phyloP scores from a whole-genome alignment of 305 asterid genomes.

The Fraxinus paxiana region DNA sequence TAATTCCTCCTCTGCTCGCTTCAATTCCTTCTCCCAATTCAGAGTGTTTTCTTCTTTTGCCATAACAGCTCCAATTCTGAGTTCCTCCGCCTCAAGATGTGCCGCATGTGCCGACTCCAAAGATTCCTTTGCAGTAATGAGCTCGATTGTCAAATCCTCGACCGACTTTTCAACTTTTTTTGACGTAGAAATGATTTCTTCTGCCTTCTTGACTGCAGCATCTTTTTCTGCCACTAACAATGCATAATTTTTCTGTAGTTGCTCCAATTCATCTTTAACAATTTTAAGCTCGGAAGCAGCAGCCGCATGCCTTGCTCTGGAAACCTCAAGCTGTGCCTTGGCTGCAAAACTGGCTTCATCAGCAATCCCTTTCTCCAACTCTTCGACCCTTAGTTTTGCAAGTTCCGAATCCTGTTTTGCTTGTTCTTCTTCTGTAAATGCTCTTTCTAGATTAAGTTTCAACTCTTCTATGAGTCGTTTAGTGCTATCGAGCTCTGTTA shows the following conservation, averaged over 20 bases:
- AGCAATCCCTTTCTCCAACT: constrained; percentile 87
- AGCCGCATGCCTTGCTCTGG: constrained; percentile 68
- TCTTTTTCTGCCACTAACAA: constrained; percentile 59
- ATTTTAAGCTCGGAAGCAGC: constrained; percentile 68
- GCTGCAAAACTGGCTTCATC: constrained; percentile 80
- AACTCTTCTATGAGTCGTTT: constrained; percentile 75
- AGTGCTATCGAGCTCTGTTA: constrained; percentile 75
- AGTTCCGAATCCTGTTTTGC: constrained; percentile 89
- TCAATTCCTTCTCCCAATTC: constrained; percentile 70
- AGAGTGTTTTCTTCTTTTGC: constrained; percentile 69
- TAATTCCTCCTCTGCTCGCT: constrained; percentile 67
- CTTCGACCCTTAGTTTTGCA: constrained; percentile 79
- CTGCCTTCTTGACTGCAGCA: constrained; percentile 51
- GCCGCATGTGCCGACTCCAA: constrained; percentile 77
- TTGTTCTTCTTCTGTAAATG: constrained; percentile 78
- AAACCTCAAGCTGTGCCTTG: constrained; percentile 96
- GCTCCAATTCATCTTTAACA: constrained; percentile 60
- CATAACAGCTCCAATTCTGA: constrained; percentile 66
- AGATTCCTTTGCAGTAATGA: constrained; percentile 62
- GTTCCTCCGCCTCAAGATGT: constrained; percentile 82
- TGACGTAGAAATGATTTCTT: constrained; percentile 52
- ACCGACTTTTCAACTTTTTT: constrained; percentile 67
- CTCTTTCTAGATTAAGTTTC: constrained; percentile 83
- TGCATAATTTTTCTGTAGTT: constrained; percentile 51
- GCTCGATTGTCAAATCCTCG: constrained; percentile 67